Evolutionary conservation across 2,329 filamentous ascomycete genomes (phyloP), one percentile per base, ranked within the genome.

Genomic region (Aspergillus oerlinghausenensis): DNA sequence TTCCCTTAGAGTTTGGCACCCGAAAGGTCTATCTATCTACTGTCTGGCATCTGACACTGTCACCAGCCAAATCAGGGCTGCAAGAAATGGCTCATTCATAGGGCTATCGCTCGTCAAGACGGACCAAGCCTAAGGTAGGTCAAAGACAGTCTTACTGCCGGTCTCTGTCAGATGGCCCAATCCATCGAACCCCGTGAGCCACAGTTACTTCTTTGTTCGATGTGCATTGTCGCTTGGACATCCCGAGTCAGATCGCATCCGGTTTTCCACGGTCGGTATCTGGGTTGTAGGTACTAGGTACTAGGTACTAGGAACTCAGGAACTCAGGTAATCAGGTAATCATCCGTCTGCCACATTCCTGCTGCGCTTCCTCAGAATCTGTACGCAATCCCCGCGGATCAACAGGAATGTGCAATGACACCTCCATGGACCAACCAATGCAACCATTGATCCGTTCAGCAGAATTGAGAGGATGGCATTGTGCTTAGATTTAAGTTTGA

Each of bases 1-100:
- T 19, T 5, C 32, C 11, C 17, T 38, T 38, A 35, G 32, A 38
- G 14, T 38, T 38, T 7, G 32, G 32, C 14, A 38, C 14, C 14
- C 6, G 6, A 38, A 38, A 38, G 32, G 32, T 38, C 17, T 23
- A 21, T 43, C 32, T 35, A 45, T 43, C 32, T 38, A 45, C n/a
- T 4, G 42, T 45, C 42, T 48, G 50, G 51, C 60, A 56, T 60
- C 60, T 62, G 60, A 62, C 58, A 54, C 38, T 52, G 51, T 62
- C 60, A 60, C 42, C 54, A 49, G 50, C 47, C 54, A 49, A 28
- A 21, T 29, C 38, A 25, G 32, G 35, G 9, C 25, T 38, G 32
- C 32, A 28, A 25, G 26, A 14, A 17, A 28, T 29, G 9, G 19
- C 35, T 49, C 29, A 43, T 26, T 49, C 43, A 55, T 4, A 55